Evolutionary conservation across 2,329 filamentous ascomycete genomes (phyloP), one percentile per base, ranked within the genome.

Genomic region (Paecilomyces dactylethromorphus): DNA sequence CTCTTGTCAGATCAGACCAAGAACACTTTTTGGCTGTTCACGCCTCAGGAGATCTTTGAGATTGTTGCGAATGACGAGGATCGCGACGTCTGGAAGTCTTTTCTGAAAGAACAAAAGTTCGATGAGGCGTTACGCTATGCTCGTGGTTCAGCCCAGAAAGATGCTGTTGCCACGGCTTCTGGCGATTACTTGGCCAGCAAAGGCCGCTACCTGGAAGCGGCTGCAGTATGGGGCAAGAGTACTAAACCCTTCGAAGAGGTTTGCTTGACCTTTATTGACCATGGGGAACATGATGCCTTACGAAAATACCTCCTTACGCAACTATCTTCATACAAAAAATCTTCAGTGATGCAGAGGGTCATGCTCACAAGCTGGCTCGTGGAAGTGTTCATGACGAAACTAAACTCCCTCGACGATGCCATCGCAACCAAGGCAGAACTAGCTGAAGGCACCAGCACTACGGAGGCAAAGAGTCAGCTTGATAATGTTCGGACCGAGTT

Each of bases 201-300:
- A 74, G 90, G 90, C 2, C 87, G 90, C 56, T 97, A 87, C 72
- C 77, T 86, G 56, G 92, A 99, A 71, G 94, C 94, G 49, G 94
- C 95, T 0, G 84, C 86, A 10, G 86, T 97, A 1, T 97, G 96
- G 72, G 94, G 94, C 12, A 91, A 91, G 73, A 97, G 94, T 75
- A 97, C 90, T 71, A 97, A 97, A 77, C 87, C 91, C 0, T 99
- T 99, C 65, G 94, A 99, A 71, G 92, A 99, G 70, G 93, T 99
- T 53, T 92, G 92, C 22, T 80, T 99, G 35, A 87, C 86, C 1
- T 90, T 99, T 68, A 92, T 99, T 64, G 92, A 97, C 74, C 88
- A 90, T 63, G 87, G 87, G 45, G 91, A 97, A 73, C 88, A 91
- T 58, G 93, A 97, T 77, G 93, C 94, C 1, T 76, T 99, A 63